A percentile compares a stretch with the other conserved stretches of the same genome.
Conservation (phyloP, 2,329 filamentous ascomycete species). For the Arachnomyces sp. region DNA sequence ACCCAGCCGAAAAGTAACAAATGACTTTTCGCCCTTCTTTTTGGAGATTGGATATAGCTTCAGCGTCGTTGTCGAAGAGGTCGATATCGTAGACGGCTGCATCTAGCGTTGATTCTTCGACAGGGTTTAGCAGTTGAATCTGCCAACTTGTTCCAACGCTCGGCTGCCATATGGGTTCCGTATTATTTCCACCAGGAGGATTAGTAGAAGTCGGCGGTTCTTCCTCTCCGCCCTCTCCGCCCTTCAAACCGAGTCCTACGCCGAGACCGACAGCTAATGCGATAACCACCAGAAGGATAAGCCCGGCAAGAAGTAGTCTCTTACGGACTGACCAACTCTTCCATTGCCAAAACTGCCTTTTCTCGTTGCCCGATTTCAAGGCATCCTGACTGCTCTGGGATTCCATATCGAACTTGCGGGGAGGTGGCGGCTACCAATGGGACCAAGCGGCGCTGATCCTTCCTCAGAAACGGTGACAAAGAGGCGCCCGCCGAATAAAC, state of each 20-base stretch:
- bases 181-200: conserved; percentile 15
- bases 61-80: conserved; percentile 46
- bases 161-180: conserved; percentile 47
- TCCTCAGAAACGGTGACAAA: too few relatives aligned
- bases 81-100: conserved; percentile 56
- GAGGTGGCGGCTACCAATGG: too few relatives aligned
- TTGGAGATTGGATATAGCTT: conserved; percentile 44
- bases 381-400: not conserved
- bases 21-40: conserved; percentile 53
- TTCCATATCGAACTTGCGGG: not conserved
- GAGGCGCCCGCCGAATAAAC: too few relatives aligned
- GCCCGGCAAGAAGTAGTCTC: conserved; percentile 4
- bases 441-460: too few relatives aligned
- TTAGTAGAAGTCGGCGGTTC: too few relatives aligned
- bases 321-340: conserved; percentile 5
- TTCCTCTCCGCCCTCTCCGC: conserved; percentile 14
- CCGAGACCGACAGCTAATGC: conserved; percentile 48
- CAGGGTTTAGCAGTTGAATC: conserved; percentile 46
- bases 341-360: not conserved
- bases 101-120: conserved; percentile 40
- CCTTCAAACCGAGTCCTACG: conserved; percentile 41
- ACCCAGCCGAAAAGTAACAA: conserved; percentile 69
- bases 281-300: conserved; percentile 19
- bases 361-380: not conserved
- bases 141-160: conserved; percentile 51